Evolutionary conservation across 1,284 basidiomycete genomes (phyloP).

Genomic region (Apiotrichum sp.): DNA sequence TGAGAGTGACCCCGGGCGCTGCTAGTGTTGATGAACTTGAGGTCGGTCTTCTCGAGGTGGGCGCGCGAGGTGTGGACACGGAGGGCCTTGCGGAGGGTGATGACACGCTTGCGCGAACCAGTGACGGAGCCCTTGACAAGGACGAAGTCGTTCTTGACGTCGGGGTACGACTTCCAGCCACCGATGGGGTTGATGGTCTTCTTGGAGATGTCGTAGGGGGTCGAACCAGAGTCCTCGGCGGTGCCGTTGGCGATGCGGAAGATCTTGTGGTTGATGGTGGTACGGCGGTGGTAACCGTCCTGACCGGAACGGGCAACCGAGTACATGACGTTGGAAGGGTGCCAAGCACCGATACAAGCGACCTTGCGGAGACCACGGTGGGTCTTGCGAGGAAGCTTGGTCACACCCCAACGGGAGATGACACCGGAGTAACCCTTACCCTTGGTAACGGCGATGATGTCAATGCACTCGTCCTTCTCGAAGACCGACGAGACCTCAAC

Average conservation of each 20-base stretch:
- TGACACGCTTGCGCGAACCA: constrained; percentile 94
- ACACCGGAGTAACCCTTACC: constrained; percentile 99
- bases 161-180: constrained; percentile 96
- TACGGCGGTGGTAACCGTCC: constrained; percentile 99
- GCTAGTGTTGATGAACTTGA: constrained; percentile 93
- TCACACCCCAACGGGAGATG: constrained; percentile 98
- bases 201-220: constrained; percentile 86
- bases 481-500: constrained; percentile 81
- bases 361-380: constrained; percentile 99
- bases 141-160: constrained; percentile 97
- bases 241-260: constrained; percentile 85
- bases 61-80: constrained; percentile 51
- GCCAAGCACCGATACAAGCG: constrained; percentile 99
- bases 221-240: constrained; percentile 81
- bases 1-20: constrained; percentile 60
- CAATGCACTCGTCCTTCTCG: constrained; percentile 94
- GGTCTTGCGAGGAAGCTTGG: constrained; percentile 94
- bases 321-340: constrained; percentile 99
- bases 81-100: constrained; percentile 40
- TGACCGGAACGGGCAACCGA: constrained; percentile 99
- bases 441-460: constrained; percentile 97
- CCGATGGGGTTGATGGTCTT: constrained; percentile 97
- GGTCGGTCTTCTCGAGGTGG: constrained; percentile 74
- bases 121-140: constrained; percentile 91
- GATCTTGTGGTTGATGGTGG: constrained; percentile 75